Conservation (phyloP, 73 alveolate species). For the Paramecium sonneborni region DNA sequence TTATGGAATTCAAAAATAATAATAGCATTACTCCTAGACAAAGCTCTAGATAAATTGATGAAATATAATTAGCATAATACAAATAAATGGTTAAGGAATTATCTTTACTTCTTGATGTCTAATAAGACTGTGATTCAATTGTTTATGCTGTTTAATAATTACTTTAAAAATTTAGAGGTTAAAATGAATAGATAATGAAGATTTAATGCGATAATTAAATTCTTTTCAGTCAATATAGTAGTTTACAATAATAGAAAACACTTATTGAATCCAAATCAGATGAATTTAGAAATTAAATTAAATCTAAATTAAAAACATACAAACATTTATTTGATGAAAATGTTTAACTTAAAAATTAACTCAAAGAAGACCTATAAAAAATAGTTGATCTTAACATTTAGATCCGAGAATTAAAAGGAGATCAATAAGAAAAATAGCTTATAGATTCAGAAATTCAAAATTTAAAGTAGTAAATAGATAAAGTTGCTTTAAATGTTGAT, state of each 20-base stretch:
- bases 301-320: neutral
- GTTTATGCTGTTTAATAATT: conserved; percentile 19
- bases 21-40: neutral
- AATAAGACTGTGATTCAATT: neutral
- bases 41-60: neutral
- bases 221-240: neutral
- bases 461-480: neutral
- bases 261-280: neutral
- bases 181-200: neutral
- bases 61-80: neutral
- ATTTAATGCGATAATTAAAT: conserved; percentile 5
- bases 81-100: conserved; percentile 14
- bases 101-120: neutral
- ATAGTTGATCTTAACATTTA: neutral
- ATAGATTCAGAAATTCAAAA: neutral
- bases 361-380: neutral
- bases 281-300: neutral
- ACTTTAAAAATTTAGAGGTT: neutral
- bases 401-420: neutral
- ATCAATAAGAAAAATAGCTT: neutral
- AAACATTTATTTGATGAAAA: conserved; percentile 11
- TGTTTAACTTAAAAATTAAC: neutral
- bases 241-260: neutral
- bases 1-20: neutral
- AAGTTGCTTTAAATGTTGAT: neutral